Conservation (phyloP, 2,329 filamentous ascomycete genomes). For the Ceratocystis albifundus region DNA sequence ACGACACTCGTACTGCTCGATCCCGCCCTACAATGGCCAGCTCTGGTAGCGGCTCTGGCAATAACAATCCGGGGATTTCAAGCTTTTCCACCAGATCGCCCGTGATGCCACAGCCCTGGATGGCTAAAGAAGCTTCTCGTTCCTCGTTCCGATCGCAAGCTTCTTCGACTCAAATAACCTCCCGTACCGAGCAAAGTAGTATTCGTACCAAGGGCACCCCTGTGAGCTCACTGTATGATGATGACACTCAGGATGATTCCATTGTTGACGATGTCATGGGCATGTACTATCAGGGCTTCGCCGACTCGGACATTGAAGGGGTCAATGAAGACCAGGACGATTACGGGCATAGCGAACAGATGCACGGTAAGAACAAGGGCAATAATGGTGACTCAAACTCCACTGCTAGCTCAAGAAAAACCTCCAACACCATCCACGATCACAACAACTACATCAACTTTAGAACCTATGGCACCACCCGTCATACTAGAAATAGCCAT, state of each 20-base stretch:
- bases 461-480: background rate
- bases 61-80: constrained; percentile 3
- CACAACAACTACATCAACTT: constrained; percentile 8
- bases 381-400: background rate
- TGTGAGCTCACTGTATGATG: constrained; percentile 46
- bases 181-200: constrained; percentile 72
- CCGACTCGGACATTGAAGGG: constrained; percentile 31
- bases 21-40: constrained; percentile 12
- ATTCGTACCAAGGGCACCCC: constrained; percentile 70
- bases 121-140: constrained; percentile 42
- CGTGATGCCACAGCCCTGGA: constrained; percentile 33
- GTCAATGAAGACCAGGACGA: constrained; percentile 27
- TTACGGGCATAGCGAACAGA: constrained; percentile 8
- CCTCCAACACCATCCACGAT: constrained; percentile 7
- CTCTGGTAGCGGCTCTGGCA: background rate
- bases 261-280: constrained; percentile 59
- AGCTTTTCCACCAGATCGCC: constrained; percentile 1
- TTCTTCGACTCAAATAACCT: constrained; percentile 47
- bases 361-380: background rate
- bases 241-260: constrained; percentile 42
- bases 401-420: background rate
- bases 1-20: constrained; percentile 30
- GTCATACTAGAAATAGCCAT: background rate
- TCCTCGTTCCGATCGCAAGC: constrained; percentile 47
- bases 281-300: constrained; percentile 55